Evolutionary conservation across 2,329 filamentous ascomycete genomes (phyloP), one percentile per base, ranked within the genome.

Genomic region (Diaporthe capsici): DNA sequence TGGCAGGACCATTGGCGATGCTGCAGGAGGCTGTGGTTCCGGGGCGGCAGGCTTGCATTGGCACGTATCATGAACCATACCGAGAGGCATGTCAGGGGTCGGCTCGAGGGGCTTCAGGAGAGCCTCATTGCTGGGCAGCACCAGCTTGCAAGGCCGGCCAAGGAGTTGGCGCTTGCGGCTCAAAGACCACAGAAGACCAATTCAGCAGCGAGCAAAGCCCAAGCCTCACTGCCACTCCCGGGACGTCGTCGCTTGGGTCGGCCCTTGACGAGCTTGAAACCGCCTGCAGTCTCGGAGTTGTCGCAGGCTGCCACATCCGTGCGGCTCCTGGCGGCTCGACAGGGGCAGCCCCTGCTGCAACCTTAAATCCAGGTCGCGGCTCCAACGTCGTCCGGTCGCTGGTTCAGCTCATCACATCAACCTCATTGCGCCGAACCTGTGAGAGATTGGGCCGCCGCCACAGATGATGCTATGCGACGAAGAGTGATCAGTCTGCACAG

Each of bases 291-390:
- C 73, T 78, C 65, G 74, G 71, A 75, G 34, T 72, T 63, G 76
- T 78, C 76, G 58, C 76, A 77, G 76, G 47, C 49, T 73, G 68
- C 58, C 72, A 72, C 28, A 72, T 75, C 60, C 53, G 75, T 74
- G 72, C 68, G 73, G 72, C 71, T 68, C 75, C 72, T 47, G 31
- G 31, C 67, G 17, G 20, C 39, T 49, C 8, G 49, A 70, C 71
- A 60, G 71, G 71, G 53, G 71, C 39, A 13, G 31, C 71, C 74
- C 71, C 60, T 72, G 58, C 39, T 37, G n/a, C 79, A 83, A 82
- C 82, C 79, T 80, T 81, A 80, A 82, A 83, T 82, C 80, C 82
- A 78, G 77, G 76, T 76, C 76, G 77, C 75, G 76, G 75, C 76
- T 77, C 78, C 78, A 76, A 67, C 58, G 74, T 74, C 74, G 71